phyloP scores from a whole-genome alignment of 139 green algal species.

The Volvox reticuliferus region DNA sequence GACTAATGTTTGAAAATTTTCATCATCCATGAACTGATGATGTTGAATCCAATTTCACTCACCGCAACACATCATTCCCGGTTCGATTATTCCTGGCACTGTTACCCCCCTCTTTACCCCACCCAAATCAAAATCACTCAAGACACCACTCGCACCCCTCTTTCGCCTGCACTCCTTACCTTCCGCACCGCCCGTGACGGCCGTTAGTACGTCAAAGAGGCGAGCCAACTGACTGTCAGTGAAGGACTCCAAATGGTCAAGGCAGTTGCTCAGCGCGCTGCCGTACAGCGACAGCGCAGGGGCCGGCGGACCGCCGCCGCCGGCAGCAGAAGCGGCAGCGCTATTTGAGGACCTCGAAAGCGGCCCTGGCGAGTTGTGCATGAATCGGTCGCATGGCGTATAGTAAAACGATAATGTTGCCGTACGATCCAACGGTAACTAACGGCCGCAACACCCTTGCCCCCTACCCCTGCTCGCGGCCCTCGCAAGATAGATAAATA shows the following conservation, averaged over 20 bases:
- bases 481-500: no score
- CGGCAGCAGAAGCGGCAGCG: not conserved
- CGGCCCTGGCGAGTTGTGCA: not conserved
- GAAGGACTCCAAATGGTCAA: constrained; percentile 66
- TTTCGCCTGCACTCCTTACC: not conserved
- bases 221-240: constrained; percentile 51
- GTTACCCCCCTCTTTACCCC: no score
- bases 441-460: no score
- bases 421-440: no score
- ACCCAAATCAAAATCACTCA: no score
- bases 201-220: constrained; percentile 57
- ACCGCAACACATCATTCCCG: no score
- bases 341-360: not conserved
- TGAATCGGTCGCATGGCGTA: not conserved
- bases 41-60: no score
- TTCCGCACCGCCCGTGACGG: constrained; percentile 38
- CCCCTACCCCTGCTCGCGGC: no score
- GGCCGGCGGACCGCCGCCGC: not conserved
- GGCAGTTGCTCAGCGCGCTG: constrained; percentile 47
- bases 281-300: constrained; percentile 42
- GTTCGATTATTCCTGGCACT: no score
- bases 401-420: not conserved
- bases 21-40: no score
- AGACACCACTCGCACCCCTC: no score
- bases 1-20: no score